These are phyloP conservation scores for Bondarzewia mesenterica DNA, from an alignment of 1,284 basidiomycete species.

Conservation along the genomic window DNA sequence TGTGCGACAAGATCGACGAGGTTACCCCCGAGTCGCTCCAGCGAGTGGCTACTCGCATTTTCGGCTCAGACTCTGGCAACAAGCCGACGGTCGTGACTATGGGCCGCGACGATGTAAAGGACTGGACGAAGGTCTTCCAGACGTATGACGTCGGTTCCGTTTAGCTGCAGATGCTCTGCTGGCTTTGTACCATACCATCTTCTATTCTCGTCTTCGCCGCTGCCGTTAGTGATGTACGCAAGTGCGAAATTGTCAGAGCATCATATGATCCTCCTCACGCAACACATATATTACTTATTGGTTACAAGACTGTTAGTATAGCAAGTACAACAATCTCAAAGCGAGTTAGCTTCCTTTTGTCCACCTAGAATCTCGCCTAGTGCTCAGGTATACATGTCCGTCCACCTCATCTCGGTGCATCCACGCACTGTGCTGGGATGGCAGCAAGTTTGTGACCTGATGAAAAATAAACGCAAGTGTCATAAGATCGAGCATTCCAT, in stretches of 20 bases:
- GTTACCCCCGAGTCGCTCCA: conserved; percentile 68
- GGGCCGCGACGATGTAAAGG: conserved; percentile 64
- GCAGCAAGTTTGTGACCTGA: conserved; percentile 58
- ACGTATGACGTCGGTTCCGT: conserved; percentile 56
- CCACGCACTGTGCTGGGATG: conserved; percentile 57
- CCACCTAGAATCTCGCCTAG: conserved; percentile 40
- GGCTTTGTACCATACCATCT: neutral
- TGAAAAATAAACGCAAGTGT: neutral
- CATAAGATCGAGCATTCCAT: neutral
- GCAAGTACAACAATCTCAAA: neutral
- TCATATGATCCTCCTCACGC: neutral
- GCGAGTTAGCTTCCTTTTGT: neutral
- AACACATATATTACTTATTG: neutral
- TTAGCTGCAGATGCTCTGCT: conserved; percentile 3
- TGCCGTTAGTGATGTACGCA: too few species aligned
- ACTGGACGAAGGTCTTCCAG: conserved; percentile 49
- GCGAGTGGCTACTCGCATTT: conserved; percentile 69
- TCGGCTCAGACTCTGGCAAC: conserved; percentile 51
- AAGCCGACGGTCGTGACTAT: conserved; percentile 66
- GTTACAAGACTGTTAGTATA: neutral
- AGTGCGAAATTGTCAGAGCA: too few species aligned
- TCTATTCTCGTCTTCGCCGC: neutral
- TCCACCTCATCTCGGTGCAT: conserved; percentile 37
- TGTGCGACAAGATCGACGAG: conserved; percentile 85
- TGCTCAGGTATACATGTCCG: conserved; percentile 57